Evolutionary conservation across 345 rosid species (phyloP), one percentile per base, ranked within the genome.

Genomic region (Raphanus sativus): DNA sequence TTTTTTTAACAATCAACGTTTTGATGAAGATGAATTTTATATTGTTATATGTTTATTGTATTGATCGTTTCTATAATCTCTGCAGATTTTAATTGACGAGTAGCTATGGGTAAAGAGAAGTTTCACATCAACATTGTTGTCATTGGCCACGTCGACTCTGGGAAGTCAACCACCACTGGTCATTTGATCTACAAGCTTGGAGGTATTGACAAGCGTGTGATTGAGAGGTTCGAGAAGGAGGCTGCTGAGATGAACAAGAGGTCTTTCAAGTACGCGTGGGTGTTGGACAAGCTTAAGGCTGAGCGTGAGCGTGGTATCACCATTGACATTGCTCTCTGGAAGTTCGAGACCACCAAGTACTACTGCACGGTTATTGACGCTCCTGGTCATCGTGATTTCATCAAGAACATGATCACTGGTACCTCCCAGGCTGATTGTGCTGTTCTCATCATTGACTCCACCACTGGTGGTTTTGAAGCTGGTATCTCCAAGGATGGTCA

Each of bases 161-260:
- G 95, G 0, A 90, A 90, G 45, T 90, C 95, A 0, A 90, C 95
- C 28, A 90, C 98, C 3, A 93, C 98, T 0, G 94, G 97, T 0
- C 98, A 92, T 85, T 85, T 92, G 87, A 92, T 90, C 69, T 90
- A 92, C 84, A 90, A 92, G 94, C 89, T 92, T 21, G 98, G 98
- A 7, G 98, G 98, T 38, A 88, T 90, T 73, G 95, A 90, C 92
- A 88, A 90, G 88, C 94, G 94, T 86, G 94, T 90, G 5, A 90
- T 90, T 3, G 94, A 90, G 82, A 88, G 92, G 81, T 90, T 90
- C 5, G 94, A 90, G 90, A 90, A 90, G 86, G 96, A 90, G 66
- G 96, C 96, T 75, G 93, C 96, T 69, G 96, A 90, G 88, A 90
- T 90, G 96, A 90, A 90, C 88, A 90, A 90, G 80, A 84, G 96